Evolutionary conservation across 2,329 filamentous ascomycete genomes (phyloP), one percentile per base, ranked within the genome.

Genomic region (Cytospora chrysosperma): DNA sequence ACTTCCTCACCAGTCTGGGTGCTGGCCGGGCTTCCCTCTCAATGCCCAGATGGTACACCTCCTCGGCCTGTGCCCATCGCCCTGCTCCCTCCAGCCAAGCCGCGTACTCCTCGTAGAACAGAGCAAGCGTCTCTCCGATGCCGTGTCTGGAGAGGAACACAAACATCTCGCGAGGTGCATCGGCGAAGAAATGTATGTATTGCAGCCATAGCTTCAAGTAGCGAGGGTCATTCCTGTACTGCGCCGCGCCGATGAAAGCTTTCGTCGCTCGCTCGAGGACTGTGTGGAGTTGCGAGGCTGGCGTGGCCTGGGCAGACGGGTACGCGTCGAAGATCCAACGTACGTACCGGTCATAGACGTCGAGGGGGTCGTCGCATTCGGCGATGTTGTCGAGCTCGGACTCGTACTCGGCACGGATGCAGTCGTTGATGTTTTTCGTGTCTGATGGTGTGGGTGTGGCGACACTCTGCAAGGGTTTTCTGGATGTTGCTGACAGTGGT

Each of bases 31-130:
- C 95, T 70, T 96, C 93, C 50, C 88, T 88, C 75, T 97, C 91
- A 60, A 99, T 89, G 2, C 95, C 95, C 68, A 97, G 81, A 70
- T 89, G 88, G 75, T 96, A 98, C 0, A 99, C 91, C 75, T 99
- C 95, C 70, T 97, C 93, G 0, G 95, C 94, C 75, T 99, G 95
- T 26, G 82, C 84, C 90, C 92, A 97, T 67, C 94, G 83, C 17
- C 88, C 90, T 8, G 88, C 90, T 40, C 86, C 82, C 78, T 99
- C 95, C 8, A 99, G 81, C 92, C 93, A 98, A 1, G 87, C 90
- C 1, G 95, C 93, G 73, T 96, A 99, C 72, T 98, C 95, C 74
- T 99, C 95, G 76, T 99, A 99, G 75, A 93, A 99, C 4, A 98
- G 80, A 1, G 95, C 95, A 3, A 99, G 83, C 0, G 83, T 81